Conservation (phyloP, 192 early-diverging fungal species). For the Coemansia furcata region DNA sequence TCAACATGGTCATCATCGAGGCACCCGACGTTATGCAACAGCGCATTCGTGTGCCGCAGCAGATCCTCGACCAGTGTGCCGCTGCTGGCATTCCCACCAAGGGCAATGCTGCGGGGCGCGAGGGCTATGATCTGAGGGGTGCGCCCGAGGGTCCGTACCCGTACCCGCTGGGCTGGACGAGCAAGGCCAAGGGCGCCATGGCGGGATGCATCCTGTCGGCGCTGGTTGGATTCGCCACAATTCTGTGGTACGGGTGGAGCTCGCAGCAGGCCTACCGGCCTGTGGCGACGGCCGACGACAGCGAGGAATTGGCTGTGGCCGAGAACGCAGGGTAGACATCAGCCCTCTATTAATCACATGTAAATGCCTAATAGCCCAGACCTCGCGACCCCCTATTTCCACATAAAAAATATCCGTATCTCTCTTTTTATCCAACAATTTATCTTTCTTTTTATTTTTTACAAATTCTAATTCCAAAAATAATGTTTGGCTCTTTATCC, state of each 20-base stretch:
- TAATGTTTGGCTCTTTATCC: constrained; percentile 10
- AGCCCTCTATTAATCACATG: neutral
- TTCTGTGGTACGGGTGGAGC: constrained; percentile 70
- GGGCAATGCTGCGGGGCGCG: constrained; percentile 76
- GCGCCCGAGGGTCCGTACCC: constrained; percentile 53
- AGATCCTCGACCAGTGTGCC: constrained; percentile 63
- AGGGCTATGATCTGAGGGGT: constrained; percentile 63
- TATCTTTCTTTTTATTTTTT: neutral
- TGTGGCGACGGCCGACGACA: constrained; percentile 7
- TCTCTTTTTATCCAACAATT: neutral
- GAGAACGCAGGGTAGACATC: neutral
- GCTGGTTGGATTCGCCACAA: constrained; percentile 68
- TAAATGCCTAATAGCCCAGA: neutral
- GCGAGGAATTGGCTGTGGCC: neutral
- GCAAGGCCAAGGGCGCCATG: constrained; percentile 69
- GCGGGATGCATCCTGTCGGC: constrained; percentile 69
- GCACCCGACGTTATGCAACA: constrained; percentile 65
- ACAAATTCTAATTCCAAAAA: neutral
- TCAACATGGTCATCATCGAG: constrained; percentile 68
- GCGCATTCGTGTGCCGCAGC: constrained; percentile 54
- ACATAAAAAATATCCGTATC: no score
- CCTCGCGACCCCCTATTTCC: neutral
- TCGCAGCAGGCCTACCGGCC: constrained; percentile 15
- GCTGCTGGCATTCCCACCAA: constrained; percentile 54
- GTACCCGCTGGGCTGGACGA: constrained; percentile 60